These are phyloP conservation scores for Calendula officinalis DNA, from an alignment of 129 eudicot genomes.

Conservation along the genomic window DNA sequence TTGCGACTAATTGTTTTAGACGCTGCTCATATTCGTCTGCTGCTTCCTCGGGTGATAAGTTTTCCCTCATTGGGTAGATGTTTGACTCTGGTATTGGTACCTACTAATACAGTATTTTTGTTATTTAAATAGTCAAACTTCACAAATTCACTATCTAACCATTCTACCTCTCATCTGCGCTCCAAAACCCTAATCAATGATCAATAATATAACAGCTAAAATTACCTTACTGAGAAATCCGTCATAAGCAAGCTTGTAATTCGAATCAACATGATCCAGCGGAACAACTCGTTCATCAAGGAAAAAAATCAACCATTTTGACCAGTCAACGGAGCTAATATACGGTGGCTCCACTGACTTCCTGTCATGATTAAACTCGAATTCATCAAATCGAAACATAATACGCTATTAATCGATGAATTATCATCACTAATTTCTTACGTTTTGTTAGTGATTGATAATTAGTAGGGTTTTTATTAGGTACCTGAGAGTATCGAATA, in stretches of 20 bases:
- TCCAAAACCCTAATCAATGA: conserved; percentile 4
- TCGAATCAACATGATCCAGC: conserved; percentile 50
- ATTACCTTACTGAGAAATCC: conserved; percentile 35
- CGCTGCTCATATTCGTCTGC: conserved; percentile 37
- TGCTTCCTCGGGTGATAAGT: conserved; percentile 48
- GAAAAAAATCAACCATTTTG: conserved; percentile 65
- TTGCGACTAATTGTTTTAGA: no score
- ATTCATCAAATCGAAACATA: conserved; percentile 1
- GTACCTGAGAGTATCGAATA: conserved; percentile 67
- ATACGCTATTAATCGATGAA: background rate
- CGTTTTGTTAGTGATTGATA: background rate
- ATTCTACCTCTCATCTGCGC: background rate
- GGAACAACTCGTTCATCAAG: conserved; percentile 72
- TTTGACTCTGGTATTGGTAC: conserved; percentile 52
- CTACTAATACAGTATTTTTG: conserved; percentile 31
- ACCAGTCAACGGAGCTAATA: conserved; percentile 52
- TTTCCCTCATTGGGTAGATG: conserved; percentile 52
- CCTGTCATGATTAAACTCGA: conserved; percentile 30
- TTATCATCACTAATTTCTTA: background rate
- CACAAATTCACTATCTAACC: background rate
- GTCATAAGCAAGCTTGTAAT: no score
- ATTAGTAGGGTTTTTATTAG: no score
- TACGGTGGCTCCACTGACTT: conserved; percentile 53
- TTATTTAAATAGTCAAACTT: no score
- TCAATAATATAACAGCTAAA: background rate